phyloP scores from a whole-genome alignment of 2,329 filamentous ascomycete species.

The Ceratocystis ficicola region DNA sequence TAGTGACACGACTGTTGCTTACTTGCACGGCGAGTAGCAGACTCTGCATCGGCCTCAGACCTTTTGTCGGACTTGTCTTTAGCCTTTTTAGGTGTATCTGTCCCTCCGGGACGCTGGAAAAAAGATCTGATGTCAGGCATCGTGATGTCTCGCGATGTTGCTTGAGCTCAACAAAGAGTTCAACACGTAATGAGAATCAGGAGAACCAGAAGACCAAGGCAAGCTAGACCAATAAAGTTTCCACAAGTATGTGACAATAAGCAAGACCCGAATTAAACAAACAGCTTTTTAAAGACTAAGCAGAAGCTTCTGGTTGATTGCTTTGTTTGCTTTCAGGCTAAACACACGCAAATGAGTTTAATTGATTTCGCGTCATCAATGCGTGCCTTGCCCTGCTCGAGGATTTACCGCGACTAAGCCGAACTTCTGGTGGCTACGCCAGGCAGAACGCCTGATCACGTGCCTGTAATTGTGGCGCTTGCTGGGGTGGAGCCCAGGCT shows the following conservation, averaged over 20 bases:
- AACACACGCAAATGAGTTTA: slow-evolving; percentile 7
- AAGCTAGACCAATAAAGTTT: not conserved
- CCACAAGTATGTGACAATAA: not conserved
- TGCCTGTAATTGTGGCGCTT: slow-evolving; percentile 6
- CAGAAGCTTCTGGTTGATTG: not conserved
- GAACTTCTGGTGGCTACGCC: not conserved
- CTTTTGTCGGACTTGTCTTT: slow-evolving; percentile 37
- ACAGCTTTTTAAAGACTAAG: not conserved
- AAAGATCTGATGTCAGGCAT: slow-evolving; percentile 74
- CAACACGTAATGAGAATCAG: not conserved
- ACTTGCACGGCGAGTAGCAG: slow-evolving; percentile 33
- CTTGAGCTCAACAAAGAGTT: not conserved
- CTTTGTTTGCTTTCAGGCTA: not conserved
- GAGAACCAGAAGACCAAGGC: not conserved
- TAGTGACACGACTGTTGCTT: slow-evolving; percentile 23
- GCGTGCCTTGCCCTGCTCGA: not conserved
- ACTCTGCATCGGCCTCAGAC: slow-evolving; percentile 31
- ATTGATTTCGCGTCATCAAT: slow-evolving; percentile 21
- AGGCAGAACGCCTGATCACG: slow-evolving; percentile 20
- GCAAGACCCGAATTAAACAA: not conserved
- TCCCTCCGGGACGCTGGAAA: slow-evolving; percentile 64
- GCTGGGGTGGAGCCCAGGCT: not conserved
- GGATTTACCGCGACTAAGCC: slow-evolving; percentile 9
- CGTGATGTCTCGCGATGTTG: not conserved
- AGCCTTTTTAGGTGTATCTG: slow-evolving; percentile 38